These are phyloP conservation scores for Penicillium verhagenii DNA, from an alignment of 495 filamentous ascomycete species.

Conservation along the genomic window DNA sequence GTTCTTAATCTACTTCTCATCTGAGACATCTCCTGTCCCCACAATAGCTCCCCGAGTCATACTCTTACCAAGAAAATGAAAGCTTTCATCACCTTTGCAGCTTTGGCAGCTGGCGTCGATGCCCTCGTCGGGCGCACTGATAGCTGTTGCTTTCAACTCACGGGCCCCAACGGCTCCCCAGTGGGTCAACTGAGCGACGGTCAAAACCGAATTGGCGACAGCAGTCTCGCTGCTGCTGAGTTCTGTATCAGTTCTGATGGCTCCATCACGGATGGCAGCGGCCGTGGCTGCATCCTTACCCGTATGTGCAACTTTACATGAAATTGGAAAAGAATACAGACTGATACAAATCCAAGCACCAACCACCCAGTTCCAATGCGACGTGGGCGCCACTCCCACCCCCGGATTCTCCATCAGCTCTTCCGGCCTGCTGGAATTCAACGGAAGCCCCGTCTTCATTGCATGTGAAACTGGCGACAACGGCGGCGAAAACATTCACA, in stretches of 20 bases:
- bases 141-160: conserved; percentile 53
- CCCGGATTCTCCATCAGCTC: conserved; percentile 50
- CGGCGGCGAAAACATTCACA: conserved; percentile 54
- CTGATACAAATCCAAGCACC: conserved; percentile 37
- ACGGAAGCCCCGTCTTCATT: conserved; percentile 49
- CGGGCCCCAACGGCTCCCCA: conserved; percentile 42
- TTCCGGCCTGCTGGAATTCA: conserved; percentile 44
- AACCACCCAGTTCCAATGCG: conserved; percentile 66
- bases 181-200: conserved; percentile 56
- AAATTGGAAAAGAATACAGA: not conserved
- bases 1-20: no score
- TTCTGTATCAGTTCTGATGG: conserved; percentile 48
- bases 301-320: conserved; percentile 33
- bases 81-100: conserved; percentile 31
- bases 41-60: no score
- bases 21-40: no score
- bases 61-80: no score
- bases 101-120: conserved; percentile 37
- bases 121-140: conserved; percentile 38
- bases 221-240: conserved; percentile 33
- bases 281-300: conserved; percentile 60
- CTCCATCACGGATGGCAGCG: conserved; percentile 48
- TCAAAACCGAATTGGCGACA: conserved; percentile 51
- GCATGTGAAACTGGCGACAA: conserved; percentile 52
- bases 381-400: conserved; percentile 45